Base-by-base conservation (phyloP, 192 early-diverging fungal genomes). In the Spinellus fusiger region DNA sequence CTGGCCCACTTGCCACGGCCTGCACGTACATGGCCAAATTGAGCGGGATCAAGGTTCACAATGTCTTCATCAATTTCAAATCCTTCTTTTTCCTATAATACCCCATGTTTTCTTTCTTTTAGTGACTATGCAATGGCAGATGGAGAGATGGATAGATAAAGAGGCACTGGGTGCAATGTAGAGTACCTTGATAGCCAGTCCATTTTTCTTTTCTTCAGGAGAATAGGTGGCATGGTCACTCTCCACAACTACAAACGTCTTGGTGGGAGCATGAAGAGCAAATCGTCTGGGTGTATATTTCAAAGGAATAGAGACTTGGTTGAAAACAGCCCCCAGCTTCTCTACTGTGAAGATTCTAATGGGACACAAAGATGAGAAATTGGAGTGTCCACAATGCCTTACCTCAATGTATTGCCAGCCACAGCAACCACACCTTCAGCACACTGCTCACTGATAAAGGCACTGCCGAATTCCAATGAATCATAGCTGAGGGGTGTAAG, bases 221-320 rank as follows among this genome's bases (percentile, higher is more conserved):
- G 86, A 89, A 54, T 73, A 87, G 0, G 86, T 87, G 44, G 80
- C 73, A 67, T 94, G 87, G 18, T 99, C 95, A 18, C 86, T 73
- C 72, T 99, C 97, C 61, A 93, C 83, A 48, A 97, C 71, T 1
- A 91, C 88, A 79, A 99, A 95, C 50, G 86, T 84, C 49, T 87
- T 87, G 31, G 86, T 83, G n/a, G 71, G 68, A 15, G 76, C 78
- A 62, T 94, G 83, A 56, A 87, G 77, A 5, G 83, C 76, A 65
- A 97, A 87, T 7, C 83, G 80, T 53, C 95, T 82, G 5, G 97
- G 97, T 0, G 97, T 98, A 49, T 88, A 92, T 12, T 80, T 84
- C 35, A 98, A 78, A 29, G 91, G 92, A 18, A 98, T 80, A 0
- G 86, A 56, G 1, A 84, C 85, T 57, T 94, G 90, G 77, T 95